A percentile compares a stretch with the other conserved stretches of the same genome.
Evolutionary conservation across 176 grass and related monocot genomes (phyloP).

Genomic region (Paspalum notatum): DNA sequence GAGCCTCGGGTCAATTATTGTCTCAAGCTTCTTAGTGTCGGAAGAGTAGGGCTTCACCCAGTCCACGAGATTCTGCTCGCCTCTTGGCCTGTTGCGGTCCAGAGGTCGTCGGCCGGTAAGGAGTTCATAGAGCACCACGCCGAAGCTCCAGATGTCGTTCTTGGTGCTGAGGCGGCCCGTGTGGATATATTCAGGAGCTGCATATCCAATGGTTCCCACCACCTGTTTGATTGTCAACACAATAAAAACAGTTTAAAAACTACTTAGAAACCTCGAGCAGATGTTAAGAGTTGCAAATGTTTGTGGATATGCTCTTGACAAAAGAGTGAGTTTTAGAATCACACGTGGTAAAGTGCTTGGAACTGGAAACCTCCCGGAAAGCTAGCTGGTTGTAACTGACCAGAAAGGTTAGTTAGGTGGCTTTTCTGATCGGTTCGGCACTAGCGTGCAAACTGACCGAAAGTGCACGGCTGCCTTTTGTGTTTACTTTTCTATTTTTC

Average conservation of each 20-base stretch:
- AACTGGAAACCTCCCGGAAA: slow-evolving; percentile 41
- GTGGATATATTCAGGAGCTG: slow-evolving; percentile 94
- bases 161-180: slow-evolving; percentile 85
- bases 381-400: slow-evolving; percentile 25
- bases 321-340: slow-evolving; percentile 16
- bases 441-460: slow-evolving; percentile 29
- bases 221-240: slow-evolving; percentile 57
- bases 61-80: slow-evolving; percentile 83
- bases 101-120: slow-evolving; percentile 83
- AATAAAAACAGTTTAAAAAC: background rate
- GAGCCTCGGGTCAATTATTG: slow-evolving; percentile 81
- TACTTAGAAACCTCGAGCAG: background rate
- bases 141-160: slow-evolving; percentile 94
- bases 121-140: slow-evolving; percentile 82
- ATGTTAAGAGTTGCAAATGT: background rate
- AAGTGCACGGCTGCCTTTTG: slow-evolving; percentile 21
- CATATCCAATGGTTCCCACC: slow-evolving; percentile 90
- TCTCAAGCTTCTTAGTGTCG: slow-evolving; percentile 60
- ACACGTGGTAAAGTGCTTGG: slow-evolving; percentile 4
- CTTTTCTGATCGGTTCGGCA: slow-evolving; percentile 25
- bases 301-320: background rate
- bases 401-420: slow-evolving; percentile 8
- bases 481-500: background rate
- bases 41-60: slow-evolving; percentile 82
- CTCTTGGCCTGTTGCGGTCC: slow-evolving; percentile 75